These are phyloP conservation scores for Globisporangium emineosum DNA, from an alignment of 352 stramenopile species.

Conservation along the genomic window DNA sequence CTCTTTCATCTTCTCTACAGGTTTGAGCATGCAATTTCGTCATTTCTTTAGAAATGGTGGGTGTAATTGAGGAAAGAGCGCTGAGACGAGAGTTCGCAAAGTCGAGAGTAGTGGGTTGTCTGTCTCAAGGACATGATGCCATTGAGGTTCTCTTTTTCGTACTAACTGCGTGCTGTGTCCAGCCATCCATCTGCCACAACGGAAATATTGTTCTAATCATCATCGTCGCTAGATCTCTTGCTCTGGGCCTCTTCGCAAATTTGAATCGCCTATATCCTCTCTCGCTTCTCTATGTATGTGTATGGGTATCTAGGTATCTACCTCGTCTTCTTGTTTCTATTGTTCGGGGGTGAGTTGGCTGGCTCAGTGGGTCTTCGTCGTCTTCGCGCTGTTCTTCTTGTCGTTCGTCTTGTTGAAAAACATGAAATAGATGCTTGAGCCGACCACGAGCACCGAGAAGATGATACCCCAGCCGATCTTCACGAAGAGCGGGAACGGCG, in stretches of 20 bases:
- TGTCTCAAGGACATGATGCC: neutral
- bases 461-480: conserved; percentile 81
- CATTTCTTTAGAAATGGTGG: neutral
- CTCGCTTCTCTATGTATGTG: conserved; percentile 8
- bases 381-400: conserved; percentile 10
- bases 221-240: neutral
- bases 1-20: no score
- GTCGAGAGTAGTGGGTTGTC: neutral
- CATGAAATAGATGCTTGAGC: conserved; percentile 83
- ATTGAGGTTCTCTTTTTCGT: neutral
- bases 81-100: neutral
- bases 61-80: neutral
- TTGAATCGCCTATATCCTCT: neutral
- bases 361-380: conserved; percentile 19
- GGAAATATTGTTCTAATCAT: neutral
- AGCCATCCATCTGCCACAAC: neutral
- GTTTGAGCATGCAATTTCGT: neutral
- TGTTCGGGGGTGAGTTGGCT: neutral
- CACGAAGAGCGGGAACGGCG: conserved; percentile 74
- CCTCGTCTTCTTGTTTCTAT: neutral
- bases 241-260: neutral
- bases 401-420: conserved; percentile 61
- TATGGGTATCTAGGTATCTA: neutral
- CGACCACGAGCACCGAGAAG: conserved; percentile 66
- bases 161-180: neutral